A percentile compares a stretch with the other conserved stretches of the same genome.
Conservation (phyloP, 176 grass and related monocot species). For the Secale cereale region DNA sequence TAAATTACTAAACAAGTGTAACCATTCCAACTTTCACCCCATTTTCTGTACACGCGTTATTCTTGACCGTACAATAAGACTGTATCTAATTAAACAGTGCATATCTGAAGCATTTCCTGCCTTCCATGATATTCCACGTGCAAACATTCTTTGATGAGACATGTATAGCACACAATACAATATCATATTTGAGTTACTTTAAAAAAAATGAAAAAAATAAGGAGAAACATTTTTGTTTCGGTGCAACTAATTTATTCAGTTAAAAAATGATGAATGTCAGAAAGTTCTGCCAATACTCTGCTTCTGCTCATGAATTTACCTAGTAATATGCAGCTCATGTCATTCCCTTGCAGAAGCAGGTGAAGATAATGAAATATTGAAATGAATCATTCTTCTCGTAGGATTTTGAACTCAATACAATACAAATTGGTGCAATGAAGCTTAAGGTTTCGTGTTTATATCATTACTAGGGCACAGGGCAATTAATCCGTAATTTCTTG, state of each 20-base stretch:
- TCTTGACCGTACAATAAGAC: not conserved
- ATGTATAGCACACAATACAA: not conserved
- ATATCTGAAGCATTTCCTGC: slow-evolving; percentile 8
- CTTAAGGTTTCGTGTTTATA: slow-evolving; percentile 4
- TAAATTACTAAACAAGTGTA: not conserved
- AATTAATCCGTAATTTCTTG: slow-evolving; percentile 4
- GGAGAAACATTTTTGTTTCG: not conserved
- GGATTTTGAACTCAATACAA: not conserved
- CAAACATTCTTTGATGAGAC: slow-evolving; percentile 1
- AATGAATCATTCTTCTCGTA: not conserved
- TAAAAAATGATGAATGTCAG: not conserved
- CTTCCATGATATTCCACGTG: not conserved
- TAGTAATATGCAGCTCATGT: not conserved
- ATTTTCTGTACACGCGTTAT: not conserved
- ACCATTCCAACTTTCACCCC: not conserved
- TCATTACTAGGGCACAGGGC: not conserved
- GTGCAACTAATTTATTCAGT: not conserved
- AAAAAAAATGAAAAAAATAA: not conserved
- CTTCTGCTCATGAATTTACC: not conserved
- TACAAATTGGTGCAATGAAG: slow-evolving; percentile 13
- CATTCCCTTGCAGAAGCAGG: slow-evolving; percentile 13
- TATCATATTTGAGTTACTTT: not conserved
- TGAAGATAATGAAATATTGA: slow-evolving; percentile 6
- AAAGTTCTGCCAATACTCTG: not conserved
- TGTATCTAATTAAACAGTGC: not conserved